These are phyloP conservation scores for Acacia melanoxylon DNA, from an alignment of 306 rosid species.

Conservation along the genomic window DNA sequence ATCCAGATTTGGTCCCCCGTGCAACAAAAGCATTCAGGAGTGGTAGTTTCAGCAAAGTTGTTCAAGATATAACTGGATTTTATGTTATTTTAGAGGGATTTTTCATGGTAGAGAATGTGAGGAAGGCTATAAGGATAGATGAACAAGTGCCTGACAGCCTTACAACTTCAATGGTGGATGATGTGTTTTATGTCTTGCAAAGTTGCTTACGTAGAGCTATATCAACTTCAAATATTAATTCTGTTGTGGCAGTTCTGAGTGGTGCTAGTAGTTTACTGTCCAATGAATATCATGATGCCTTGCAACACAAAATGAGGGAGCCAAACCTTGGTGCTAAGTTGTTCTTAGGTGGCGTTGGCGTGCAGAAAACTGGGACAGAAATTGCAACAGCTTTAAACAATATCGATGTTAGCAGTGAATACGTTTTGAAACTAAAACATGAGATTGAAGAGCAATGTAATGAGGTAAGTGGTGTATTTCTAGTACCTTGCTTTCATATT, in stretches of 20 bases:
- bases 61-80: conserved; percentile 86
- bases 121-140: conserved; percentile 86
- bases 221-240: conserved; percentile 85
- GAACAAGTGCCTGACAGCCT: conserved; percentile 88
- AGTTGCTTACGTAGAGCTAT: conserved; percentile 88
- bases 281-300: conserved; percentile 89
- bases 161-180: conserved; percentile 95
- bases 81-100: conserved; percentile 90
- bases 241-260: conserved; percentile 86
- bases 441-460: conserved; percentile 93
- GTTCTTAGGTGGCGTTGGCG: conserved; percentile 91
- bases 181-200: conserved; percentile 91
- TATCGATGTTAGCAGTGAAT: conserved; percentile 87
- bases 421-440: conserved; percentile 83
- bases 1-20: conserved; percentile 83
- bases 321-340: conserved; percentile 92
- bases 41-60: conserved; percentile 85
- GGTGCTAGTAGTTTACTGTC: conserved; percentile 80
- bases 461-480: conserved; percentile 62
- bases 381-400: conserved; percentile 87
- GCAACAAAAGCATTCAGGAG: conserved; percentile 87
- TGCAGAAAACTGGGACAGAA: conserved; percentile 86
- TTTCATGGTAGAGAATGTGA: conserved; percentile 96
- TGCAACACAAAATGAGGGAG: conserved; percentile 82
- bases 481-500: conserved; percentile 11